These are phyloP conservation scores for Penicillium janthinellum DNA, from an alignment of 2,329 filamentous ascomycete genomes.

Conservation along the genomic window DNA sequence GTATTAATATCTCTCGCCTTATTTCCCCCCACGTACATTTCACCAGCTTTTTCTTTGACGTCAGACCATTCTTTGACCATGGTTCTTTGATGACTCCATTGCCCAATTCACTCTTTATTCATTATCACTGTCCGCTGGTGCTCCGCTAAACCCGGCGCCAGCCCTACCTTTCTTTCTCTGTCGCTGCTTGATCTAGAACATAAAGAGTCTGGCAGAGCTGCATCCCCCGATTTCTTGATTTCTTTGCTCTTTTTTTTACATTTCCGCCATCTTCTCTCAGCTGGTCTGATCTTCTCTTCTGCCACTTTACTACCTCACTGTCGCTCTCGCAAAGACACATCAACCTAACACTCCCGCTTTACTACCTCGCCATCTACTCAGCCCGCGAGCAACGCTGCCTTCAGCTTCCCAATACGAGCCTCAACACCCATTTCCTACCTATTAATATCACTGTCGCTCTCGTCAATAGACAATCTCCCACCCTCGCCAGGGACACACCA, in stretches of 20 bases:
- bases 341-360: slow-evolving; percentile 7
- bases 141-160: not conserved
- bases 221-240: not conserved
- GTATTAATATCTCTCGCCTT: not conserved
- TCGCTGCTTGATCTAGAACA: slow-evolving; percentile 10
- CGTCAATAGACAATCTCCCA: not conserved
- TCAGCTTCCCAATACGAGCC: not conserved
- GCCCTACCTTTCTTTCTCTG: not conserved
- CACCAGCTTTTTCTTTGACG: slow-evolving; percentile 17
- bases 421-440: not conserved
- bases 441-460: not conserved
- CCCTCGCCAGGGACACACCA: not conserved
- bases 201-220: slow-evolving; percentile 8
- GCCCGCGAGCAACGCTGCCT: not conserved
- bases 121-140: slow-evolving; percentile 14
- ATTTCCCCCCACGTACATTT: not conserved
- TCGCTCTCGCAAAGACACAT: slow-evolving; percentile 4
- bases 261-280: slow-evolving; percentile 16
- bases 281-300: slow-evolving; percentile 23
- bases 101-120: slow-evolving; percentile 17
- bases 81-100: slow-evolving; percentile 9
- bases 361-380: not conserved
- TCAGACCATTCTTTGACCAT: slow-evolving; percentile 15
- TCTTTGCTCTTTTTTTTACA: slow-evolving; percentile 1
- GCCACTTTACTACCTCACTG: slow-evolving; percentile 1